Percentiles rank a stretch among this genome's conserved stretches.
These are phyloP conservation scores for Saussurea involucrata DNA, from an alignment of 129 eudicot species.

Conservation along the genomic window DNA sequence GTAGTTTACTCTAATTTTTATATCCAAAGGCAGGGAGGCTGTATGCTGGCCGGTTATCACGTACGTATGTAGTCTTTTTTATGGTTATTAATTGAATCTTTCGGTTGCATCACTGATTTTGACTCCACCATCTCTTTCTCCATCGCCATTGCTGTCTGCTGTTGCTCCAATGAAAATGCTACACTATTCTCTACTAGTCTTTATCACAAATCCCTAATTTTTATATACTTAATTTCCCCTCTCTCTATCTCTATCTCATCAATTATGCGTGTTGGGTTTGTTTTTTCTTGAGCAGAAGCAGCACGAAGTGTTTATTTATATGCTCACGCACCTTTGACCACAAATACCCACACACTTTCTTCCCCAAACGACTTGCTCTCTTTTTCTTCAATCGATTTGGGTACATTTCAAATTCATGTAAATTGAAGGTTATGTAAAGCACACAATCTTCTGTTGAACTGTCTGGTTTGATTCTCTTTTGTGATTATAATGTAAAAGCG, in stretches of 20 bases:
- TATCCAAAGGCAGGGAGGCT: too few species aligned
- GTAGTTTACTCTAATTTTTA: too few species aligned
- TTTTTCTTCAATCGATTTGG: not conserved
- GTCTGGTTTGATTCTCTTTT: not conserved
- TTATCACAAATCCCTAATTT: not conserved
- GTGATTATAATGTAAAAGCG: constrained; percentile 35
- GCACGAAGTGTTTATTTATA: constrained; percentile 26
- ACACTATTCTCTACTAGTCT: not conserved
- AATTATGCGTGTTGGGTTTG: constrained; percentile 25
- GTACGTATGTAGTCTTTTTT: not conserved
- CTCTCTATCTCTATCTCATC: constrained; percentile 15
- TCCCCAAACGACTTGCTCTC: constrained; percentile 21
- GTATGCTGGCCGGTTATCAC: not conserved
- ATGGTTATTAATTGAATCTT: not conserved
- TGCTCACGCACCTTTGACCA: constrained; percentile 31
- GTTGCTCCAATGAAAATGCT: constrained; percentile 7
- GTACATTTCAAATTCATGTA: constrained; percentile 9
- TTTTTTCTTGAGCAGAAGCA: constrained; percentile 20
- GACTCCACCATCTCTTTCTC: not conserved
- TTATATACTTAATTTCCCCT: not conserved
- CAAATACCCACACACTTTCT: constrained; percentile 9
- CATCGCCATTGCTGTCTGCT: constrained; percentile 15
- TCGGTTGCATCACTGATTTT: constrained; percentile 11
- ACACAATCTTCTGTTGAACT: not conserved
- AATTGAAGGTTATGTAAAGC: constrained; percentile 17